Evolutionary conservation across 1,139 yeast genomes (phyloP).

Genomic region (Kazachstania sp.): DNA sequence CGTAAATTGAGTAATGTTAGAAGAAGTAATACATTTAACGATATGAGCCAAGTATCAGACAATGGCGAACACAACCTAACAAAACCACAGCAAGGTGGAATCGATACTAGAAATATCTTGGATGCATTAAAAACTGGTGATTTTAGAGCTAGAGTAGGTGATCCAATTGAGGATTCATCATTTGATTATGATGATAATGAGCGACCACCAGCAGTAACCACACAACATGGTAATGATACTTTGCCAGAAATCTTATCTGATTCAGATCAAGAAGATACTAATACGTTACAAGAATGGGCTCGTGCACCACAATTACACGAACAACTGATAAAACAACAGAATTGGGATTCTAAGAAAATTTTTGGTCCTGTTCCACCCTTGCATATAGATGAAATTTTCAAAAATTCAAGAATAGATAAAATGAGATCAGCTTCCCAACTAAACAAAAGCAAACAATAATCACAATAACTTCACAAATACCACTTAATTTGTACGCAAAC

Average conservation of each 20-base stretch:
- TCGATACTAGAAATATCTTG: constrained; percentile 13
- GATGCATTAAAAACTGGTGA: constrained; percentile 28
- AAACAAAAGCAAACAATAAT: too few relatives aligned
- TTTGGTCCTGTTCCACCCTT: constrained; percentile 74
- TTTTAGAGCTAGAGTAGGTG: constrained; percentile 24
- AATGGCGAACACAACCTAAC: background rate
- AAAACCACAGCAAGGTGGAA: background rate
- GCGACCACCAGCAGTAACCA: constrained; percentile 1
- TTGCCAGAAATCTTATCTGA: constrained; percentile 31
- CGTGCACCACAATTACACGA: constrained; percentile 23
- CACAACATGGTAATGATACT: constrained; percentile 9
- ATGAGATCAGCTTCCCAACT: constrained; percentile 43
- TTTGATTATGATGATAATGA: background rate
- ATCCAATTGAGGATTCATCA: constrained; percentile 1
- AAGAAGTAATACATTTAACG: constrained; percentile 2
- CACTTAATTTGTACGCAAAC: too few relatives aligned
- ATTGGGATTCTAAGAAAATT: constrained; percentile 58
- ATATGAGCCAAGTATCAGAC: constrained; percentile 1
- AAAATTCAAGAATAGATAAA: constrained; percentile 35
- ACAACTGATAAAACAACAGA: constrained; percentile 46
- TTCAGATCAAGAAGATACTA: constrained; percentile 23
- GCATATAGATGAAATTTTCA: constrained; percentile 60
- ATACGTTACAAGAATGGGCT: constrained; percentile 29
- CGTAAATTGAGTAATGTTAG: background rate
- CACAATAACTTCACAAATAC: too few relatives aligned